Base-by-base conservation (phyloP, 371 early-diverging fungal species). In the Saksenaea oblongispora region DNA sequence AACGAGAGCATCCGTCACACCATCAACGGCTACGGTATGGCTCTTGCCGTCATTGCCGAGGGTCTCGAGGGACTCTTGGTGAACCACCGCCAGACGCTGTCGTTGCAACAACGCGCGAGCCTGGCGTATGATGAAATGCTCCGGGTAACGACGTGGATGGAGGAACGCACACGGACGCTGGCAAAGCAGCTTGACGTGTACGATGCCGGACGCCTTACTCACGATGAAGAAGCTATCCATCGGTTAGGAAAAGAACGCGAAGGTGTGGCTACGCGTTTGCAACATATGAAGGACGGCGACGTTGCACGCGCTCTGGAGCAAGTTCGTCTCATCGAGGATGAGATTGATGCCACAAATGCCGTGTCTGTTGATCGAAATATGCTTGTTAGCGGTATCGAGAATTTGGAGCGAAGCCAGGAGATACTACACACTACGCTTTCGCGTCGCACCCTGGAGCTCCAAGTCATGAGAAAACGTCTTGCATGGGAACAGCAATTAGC, bases 21-120 rank as follows among this genome's bases (percentile, higher is more conserved):
- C 0, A 70, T 81, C 5, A 68, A 67, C 10, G 54, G 71, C 9
- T 75, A 78, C 56, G 69, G 79, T 13, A 75, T 71, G 73, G 66
- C 71, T 3, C 65, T 84, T 22, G 75, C 78, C 9, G 59, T 74
- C 26, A 69, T 83, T 34, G 77, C 75, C 0, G 77, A 78, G 28
- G 73, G 74, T 17, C 63, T 83, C 14, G 78, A 83, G 56, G 78
- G 79, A 31, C 61, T 80, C 8, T 54, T 83, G 1, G 69, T 61
- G 15, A 65, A 73, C 9, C 72, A 78, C 10, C 74, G 80, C 56
- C 68, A 75, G 24, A 57, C 68, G 11, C 64, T 78, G 9, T 70
- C 73, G 11, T 62, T 83, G 8, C 77, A 79, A 31, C 74, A 73
- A 56, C 64, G 76, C 18, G 71, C 77, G 7, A 69, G 62, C 11